Evolutionary conservation across 2,329 filamentous ascomycete species (phyloP), one percentile per base, ranked within the genome.

Genomic region (Monosporascus sp.): DNA sequence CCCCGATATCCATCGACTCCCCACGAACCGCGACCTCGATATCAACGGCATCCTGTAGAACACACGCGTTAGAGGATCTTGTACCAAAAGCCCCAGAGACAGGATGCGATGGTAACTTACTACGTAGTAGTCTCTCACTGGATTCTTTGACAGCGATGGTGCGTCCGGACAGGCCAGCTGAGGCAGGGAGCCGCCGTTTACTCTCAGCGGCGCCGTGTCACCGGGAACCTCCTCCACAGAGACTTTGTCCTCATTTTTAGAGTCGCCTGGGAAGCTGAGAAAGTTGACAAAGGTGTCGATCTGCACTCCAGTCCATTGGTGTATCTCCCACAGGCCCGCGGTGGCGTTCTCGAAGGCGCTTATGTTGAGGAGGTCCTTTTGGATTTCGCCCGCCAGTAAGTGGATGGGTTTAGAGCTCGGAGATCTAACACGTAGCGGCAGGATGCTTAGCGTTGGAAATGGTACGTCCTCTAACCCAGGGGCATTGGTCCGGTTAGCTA

Each of bases 211-310:
- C 11, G 47, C 18, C 9, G 18, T 4, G 25, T 7, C 27, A 9
- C 38, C 7, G 25, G 45, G 18, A n/a, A 38, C 15, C 36, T 36
- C 37, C 36, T 14, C 45, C 34, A 22, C 8, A 11, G 24, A 17
- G 11, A 46, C 22, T n/a, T 14, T 27, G 17, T 4, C 14, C 11
- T 17, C 17, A 6, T 25, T 25, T 2, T 17, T 27, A 7, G 15
- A 46, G 25, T 22, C n/a, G 34, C 55, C 50, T 20, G 79, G 79
- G 5, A 84, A 67, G 49, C 76, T 83, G 18, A 96, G 69, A 58
- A 96, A 94, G 66, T 97, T 97, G 61, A 96, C 83, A 70, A 89
- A 93, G 0, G 80, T 84, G 60, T 88, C 80, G 1, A 96, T 68
- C 51, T 69, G 74, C 2, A 90, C 70, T 0, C 86, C 87, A 0